Conservation (phyloP, 192 early-diverging fungal genomes). For the Backusella liffmaniae region DNA sequence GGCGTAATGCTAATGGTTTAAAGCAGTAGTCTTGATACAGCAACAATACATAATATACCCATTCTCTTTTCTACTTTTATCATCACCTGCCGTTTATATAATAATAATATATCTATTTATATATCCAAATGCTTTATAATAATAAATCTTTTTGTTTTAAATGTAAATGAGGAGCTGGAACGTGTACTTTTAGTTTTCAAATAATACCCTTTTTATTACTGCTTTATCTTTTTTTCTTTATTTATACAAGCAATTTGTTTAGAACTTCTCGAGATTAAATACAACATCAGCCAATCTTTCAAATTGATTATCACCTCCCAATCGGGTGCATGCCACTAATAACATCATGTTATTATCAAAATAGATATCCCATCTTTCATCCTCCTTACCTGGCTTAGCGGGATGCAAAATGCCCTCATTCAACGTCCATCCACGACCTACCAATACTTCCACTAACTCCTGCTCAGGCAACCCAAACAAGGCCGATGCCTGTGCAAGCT, state of each 20-base stretch:
- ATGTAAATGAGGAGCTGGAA: neutral
- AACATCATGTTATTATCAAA: neutral
- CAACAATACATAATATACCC: neutral
- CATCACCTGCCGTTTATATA: neutral
- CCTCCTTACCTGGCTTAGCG: slow-evolving; percentile 3
- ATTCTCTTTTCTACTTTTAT: neutral
- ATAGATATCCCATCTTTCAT: neutral
- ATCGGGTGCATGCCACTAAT: neutral
- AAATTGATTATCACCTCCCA: slow-evolving; percentile 4
- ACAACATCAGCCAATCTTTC: slow-evolving; percentile 6
- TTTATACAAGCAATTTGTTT: neutral
- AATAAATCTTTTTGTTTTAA: neutral
- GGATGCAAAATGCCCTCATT: neutral
- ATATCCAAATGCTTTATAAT: neutral
- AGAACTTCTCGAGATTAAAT: slow-evolving; percentile 11
- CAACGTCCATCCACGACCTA: neutral
- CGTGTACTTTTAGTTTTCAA: neutral
- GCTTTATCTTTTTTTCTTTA: neutral
- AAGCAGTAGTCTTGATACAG: neutral
- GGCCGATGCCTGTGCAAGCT: neutral
- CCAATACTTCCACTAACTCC: neutral
- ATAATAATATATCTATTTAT: neutral
- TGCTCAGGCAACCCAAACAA: neutral
- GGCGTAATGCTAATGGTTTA: neutral
- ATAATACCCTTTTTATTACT: neutral